Percentiles rank a stretch among this genome's conserved stretches.
phyloP scores from a whole-genome alignment of 257 asterid genomes.

The Solanum gracilifrons region DNA sequence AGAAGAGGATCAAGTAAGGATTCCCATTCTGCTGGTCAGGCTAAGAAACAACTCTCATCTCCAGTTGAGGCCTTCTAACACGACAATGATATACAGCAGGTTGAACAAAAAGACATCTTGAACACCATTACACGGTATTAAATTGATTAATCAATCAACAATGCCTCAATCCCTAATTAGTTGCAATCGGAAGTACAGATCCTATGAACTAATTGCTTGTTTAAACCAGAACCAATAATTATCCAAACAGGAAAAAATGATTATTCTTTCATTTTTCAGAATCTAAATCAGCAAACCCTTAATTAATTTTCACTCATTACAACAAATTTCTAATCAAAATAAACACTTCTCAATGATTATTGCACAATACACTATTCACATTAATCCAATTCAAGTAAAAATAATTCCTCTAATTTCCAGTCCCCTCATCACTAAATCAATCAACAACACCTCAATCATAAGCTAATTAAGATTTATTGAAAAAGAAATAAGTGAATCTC shows the following conservation, averaged over 20 bases:
- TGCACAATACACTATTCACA: not conserved
- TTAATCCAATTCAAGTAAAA: not conserved
- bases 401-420: not conserved
- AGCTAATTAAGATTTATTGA: not conserved
- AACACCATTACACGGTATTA: not conserved
- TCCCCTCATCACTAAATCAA: not conserved
- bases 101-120: not conserved
- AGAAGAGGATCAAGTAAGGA: not conserved
- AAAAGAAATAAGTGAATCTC: not conserved
- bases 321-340: not conserved
- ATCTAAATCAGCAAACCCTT: not conserved
- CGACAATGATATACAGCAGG: not conserved
- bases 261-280: not conserved
- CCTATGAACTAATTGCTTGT: not conserved
- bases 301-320: not conserved
- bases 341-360: not conserved
- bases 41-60: not conserved
- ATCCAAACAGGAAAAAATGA: not conserved
- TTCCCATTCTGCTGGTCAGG: not conserved
- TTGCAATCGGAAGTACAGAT: not conserved
- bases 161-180: not conserved
- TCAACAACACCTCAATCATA: not conserved
- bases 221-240: not conserved
- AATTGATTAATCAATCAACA: not conserved
- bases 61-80: not conserved